Percentiles rank a stretch among this genome's conserved stretches.
phyloP scores from a whole-genome alignment of 108 stramenopile genomes.

The Tribonema minus region DNA sequence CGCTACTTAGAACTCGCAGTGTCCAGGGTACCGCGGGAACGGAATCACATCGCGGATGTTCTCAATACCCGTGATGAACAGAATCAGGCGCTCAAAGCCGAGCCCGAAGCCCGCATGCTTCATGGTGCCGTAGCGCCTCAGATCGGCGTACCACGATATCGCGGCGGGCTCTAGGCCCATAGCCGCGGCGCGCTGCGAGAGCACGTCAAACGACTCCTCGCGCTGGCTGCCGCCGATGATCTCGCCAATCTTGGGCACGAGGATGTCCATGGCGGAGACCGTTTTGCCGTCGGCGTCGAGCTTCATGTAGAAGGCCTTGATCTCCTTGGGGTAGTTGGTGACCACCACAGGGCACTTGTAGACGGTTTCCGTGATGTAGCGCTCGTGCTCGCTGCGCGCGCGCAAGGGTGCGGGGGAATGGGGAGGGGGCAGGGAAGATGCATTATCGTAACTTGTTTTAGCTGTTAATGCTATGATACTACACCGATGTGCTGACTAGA shows the following conservation, averaged over 20 bases:
- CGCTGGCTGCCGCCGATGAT: slow-evolving; percentile 86
- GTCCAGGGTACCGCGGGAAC: slow-evolving; percentile 83
- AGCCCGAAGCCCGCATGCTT: slow-evolving; percentile 93
- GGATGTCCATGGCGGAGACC: slow-evolving; percentile 80
- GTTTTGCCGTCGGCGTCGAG: slow-evolving; percentile 76
- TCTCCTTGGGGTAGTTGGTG: slow-evolving; percentile 84
- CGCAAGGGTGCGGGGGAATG: no score
- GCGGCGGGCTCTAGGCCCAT: slow-evolving; percentile 68
- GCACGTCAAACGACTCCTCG: slow-evolving; percentile 74
- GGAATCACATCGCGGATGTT: slow-evolving; percentile 92
- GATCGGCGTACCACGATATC: slow-evolving; percentile 82
- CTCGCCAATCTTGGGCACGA: slow-evolving; percentile 75
- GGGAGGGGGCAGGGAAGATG: no score
- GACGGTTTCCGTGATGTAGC: slow-evolving; percentile 75
- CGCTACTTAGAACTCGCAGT: slow-evolving; percentile 70
- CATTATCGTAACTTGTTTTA: no score
- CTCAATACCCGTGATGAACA: slow-evolving; percentile 59
- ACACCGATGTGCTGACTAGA: background rate
- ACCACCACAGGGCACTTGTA: slow-evolving; percentile 78
- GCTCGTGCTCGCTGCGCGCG: slow-evolving; percentile 94
- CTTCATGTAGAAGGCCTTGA: slow-evolving; percentile 95
- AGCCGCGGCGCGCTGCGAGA: slow-evolving; percentile 64
- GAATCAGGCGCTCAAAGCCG: slow-evolving; percentile 84
- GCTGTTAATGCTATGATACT: no score
- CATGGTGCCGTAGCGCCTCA: slow-evolving; percentile 74